These are phyloP conservation scores for Plasmodium gonderi DNA, from an alignment of 169 alveolate species.

Conservation along the genomic window DNA sequence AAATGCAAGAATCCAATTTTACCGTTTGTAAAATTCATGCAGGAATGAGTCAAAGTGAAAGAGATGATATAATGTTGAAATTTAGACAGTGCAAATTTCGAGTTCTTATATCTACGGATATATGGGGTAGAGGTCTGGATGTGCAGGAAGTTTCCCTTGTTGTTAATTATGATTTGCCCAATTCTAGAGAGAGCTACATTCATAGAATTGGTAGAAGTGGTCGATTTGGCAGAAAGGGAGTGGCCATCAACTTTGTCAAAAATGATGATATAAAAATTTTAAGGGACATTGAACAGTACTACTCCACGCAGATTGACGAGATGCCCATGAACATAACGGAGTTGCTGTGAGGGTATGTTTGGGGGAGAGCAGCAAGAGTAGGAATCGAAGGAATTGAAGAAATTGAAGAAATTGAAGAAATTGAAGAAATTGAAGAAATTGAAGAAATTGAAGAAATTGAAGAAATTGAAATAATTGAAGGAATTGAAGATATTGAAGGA, in stretches of 20 bases:
- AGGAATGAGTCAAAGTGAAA: constrained; percentile 97
- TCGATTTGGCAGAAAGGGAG: constrained; percentile 99
- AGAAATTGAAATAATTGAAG: too few relatives aligned
- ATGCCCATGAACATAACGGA: constrained; percentile 97
- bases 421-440: neutral
- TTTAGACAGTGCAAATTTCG: constrained; percentile 98
- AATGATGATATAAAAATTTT: constrained; percentile 94
- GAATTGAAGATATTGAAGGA: too few relatives aligned
- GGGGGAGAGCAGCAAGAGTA: neutral
- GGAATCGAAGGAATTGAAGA: neutral
- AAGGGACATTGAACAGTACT: constrained; percentile 97
- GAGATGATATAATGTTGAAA: constrained; percentile 98
- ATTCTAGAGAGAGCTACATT: constrained; percentile 96
- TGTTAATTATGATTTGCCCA: constrained; percentile 98
- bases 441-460: too few relatives aligned
- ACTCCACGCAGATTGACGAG: constrained; percentile 98
- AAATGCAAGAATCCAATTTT: constrained; percentile 96
- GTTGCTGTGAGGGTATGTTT: constrained; percentile 78
- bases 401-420: neutral
- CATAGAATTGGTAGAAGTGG: constrained; percentile 99
- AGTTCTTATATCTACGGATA: constrained; percentile 98
- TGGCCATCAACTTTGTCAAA: constrained; percentile 98
- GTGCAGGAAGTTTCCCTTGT: constrained; percentile 98
- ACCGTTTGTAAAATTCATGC: constrained; percentile 98
- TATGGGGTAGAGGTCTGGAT: constrained; percentile 99